Conservation (phyloP, 2,329 filamentous ascomycete genomes). For the Apiospora hydei region DNA sequence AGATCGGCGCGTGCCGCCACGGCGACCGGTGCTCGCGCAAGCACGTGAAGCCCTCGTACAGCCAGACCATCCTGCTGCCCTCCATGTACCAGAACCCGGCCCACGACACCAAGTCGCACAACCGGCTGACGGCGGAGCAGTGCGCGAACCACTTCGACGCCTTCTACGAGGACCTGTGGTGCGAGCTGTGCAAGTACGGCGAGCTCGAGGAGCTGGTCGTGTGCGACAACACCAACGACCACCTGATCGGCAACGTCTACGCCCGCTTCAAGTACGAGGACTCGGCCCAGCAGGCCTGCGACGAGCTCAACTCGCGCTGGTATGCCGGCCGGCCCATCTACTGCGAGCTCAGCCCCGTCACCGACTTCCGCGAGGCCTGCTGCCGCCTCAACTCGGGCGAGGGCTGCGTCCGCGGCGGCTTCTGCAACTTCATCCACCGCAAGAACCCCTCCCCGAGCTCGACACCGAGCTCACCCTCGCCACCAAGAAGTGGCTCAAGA, state of each 20-base stretch:
- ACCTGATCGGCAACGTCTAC: constrained; percentile 98
- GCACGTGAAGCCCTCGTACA: constrained; percentile 98
- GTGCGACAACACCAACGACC: constrained; percentile 99
- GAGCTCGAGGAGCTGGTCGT: constrained; percentile 98
- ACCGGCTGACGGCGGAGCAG: constrained; percentile 94
- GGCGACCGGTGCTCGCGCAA: constrained; percentile 98
- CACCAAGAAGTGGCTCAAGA: constrained; percentile 96
- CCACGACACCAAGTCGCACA: constrained; percentile 81
- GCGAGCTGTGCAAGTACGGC: constrained; percentile 98
- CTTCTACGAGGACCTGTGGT: constrained; percentile 99
- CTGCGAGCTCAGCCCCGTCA: constrained; percentile 95
- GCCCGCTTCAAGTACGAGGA: constrained; percentile 99
- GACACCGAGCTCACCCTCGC: constrained; percentile 85
- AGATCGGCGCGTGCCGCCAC: constrained; percentile 98
- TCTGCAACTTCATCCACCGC: constrained; percentile 99
- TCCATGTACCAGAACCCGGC: constrained; percentile 99
- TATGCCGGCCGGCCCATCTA: constrained; percentile 97
- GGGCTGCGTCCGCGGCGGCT: constrained; percentile 93
- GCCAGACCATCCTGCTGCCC: constrained; percentile 95
- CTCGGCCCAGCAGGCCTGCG: constrained; percentile 89
- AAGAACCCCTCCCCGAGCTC: constrained; percentile 92
- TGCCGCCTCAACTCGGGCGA: constrained; percentile 94
- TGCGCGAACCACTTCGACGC: constrained; percentile 99
- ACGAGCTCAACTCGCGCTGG: constrained; percentile 93
- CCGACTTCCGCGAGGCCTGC: constrained; percentile 97